Evolutionary conservation across 2,329 filamentous ascomycete species (phyloP).

Genomic region (Alternaria sp.): DNA sequence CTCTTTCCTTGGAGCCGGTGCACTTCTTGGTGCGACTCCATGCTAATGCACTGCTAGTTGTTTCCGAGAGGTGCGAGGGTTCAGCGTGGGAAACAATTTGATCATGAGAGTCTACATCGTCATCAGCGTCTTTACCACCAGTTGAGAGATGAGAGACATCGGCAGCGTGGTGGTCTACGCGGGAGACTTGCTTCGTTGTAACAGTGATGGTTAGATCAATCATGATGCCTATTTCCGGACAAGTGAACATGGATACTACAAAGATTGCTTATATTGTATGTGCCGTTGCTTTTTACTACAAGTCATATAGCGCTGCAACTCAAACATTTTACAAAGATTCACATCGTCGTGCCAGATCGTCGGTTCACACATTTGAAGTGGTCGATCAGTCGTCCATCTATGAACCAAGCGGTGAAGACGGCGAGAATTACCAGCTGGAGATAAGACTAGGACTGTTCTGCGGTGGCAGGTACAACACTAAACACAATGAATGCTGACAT

Average conservation of each 20-base stretch:
- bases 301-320: not conserved
- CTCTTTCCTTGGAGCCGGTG: not conserved
- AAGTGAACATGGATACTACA: not conserved
- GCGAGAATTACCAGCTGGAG: not conserved
- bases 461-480: not conserved
- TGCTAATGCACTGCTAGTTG: constrained; percentile 7
- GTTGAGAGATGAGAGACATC: not conserved
- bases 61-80: constrained; percentile 3
- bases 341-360: not conserved
- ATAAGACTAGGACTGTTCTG: not conserved
- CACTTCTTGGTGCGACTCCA: not conserved
- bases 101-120: not conserved
- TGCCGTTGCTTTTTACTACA: not conserved
- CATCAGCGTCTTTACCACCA: not conserved
- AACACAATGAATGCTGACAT: not conserved
- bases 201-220: not conserved
- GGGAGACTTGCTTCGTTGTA: not conserved
- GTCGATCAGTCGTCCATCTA: too few relatives aligned
- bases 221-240: not conserved
- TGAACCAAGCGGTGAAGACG: not conserved
- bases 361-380: too few relatives aligned
- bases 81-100: not conserved
- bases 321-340: not conserved
- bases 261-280: not conserved
- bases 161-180: not conserved